These are phyloP conservation scores for Solioccasus polychromus DNA, from an alignment of 768 basidiomycete genomes.

Conservation along the genomic window DNA sequence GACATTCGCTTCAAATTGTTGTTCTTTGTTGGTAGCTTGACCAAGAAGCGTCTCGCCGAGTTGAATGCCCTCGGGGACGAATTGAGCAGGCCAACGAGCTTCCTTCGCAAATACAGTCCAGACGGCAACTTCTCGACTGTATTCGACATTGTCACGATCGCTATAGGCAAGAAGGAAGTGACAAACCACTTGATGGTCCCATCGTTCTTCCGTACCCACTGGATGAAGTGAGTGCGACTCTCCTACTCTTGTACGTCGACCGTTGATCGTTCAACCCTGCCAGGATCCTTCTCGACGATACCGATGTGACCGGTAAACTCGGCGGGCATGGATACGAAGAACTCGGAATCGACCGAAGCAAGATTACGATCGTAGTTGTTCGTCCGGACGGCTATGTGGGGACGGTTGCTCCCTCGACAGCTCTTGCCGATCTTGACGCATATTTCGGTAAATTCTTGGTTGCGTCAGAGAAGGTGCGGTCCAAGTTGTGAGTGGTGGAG, in stretches of 20 bases:
- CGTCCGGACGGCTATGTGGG: constrained; percentile 36
- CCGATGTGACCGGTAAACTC: constrained; percentile 18
- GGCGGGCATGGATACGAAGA: constrained; percentile 30
- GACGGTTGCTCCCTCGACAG: constrained; percentile 21
- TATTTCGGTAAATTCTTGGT: neutral
- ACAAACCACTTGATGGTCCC: neutral
- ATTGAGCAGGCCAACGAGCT: neutral
- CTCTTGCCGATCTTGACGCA: neutral
- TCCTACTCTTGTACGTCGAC: neutral
- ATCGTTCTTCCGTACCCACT: neutral
- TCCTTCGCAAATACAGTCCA: neutral
- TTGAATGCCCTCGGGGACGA: neutral
- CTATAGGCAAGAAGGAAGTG: neutral
- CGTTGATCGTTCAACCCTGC: neutral
- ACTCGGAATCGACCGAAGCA: constrained; percentile 24
- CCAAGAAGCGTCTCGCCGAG: neutral
- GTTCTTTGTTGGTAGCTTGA: neutral
- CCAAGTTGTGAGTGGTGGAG: too few species aligned
- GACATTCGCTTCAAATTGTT: neutral
- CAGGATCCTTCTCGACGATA: constrained; percentile 29
- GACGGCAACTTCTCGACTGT: neutral
- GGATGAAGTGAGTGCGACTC: neutral
- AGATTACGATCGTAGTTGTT: constrained; percentile 29
- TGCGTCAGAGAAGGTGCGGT: too few species aligned
- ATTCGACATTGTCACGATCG: neutral